Conservation (phyloP, 2,329 filamentous ascomycete genomes). For the Pezicula radicicola region DNA sequence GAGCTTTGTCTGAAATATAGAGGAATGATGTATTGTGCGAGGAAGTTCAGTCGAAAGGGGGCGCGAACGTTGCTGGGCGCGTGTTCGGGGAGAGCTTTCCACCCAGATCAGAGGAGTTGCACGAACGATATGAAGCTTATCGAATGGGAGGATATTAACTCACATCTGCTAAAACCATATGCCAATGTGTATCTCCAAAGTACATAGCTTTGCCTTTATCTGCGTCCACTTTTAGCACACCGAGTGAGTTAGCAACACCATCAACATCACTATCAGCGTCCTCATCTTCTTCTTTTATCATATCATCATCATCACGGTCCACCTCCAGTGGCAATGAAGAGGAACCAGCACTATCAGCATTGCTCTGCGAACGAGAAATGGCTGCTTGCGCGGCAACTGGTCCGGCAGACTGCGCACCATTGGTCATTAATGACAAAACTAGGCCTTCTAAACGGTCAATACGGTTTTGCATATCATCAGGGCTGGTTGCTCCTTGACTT, state of each 20-base stretch:
- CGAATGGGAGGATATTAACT: constrained; percentile 21
- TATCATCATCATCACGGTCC: constrained; percentile 55
- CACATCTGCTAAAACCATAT: constrained; percentile 69
- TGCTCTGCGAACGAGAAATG: constrained; percentile 38
- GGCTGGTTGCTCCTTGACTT: constrained; percentile 58
- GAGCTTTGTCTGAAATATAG: too few relatives aligned
- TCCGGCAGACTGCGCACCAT: constrained; percentile 64
- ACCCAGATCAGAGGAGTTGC: constrained; percentile 5
- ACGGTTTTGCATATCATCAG: constrained; percentile 97
- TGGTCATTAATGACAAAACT: constrained; percentile 92
- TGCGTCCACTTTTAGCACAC: constrained; percentile 76
- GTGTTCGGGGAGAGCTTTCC: neutral
- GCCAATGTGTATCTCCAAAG: constrained; percentile 81
- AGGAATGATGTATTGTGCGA: neutral
- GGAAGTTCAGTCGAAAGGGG: neutral
- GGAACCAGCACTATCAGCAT: constrained; percentile 22
- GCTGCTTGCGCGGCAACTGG: constrained; percentile 50
- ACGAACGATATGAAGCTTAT: constrained; percentile 2
- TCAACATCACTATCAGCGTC: constrained; percentile 66
- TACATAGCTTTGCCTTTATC: constrained; percentile 78
- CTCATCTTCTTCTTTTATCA: constrained; percentile 52
- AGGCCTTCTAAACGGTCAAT: constrained; percentile 93
- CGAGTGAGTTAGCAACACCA: constrained; percentile 69
- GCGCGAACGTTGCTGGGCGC: neutral
- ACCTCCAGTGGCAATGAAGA: constrained; percentile 33